Base-by-base conservation (phyloP, 177 flowering plant genomes). In the Tripterygium wilfordii region DNA sequence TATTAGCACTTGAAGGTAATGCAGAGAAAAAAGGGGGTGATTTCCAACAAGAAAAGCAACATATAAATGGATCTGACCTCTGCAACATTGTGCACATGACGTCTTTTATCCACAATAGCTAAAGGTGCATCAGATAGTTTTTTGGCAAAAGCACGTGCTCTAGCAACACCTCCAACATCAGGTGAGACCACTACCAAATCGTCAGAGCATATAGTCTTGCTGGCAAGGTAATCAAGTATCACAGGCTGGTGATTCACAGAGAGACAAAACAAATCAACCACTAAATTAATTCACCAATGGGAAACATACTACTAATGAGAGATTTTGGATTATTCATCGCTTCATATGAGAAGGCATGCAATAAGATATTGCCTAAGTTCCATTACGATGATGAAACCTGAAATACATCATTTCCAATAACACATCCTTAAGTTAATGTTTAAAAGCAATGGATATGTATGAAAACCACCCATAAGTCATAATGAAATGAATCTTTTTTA, bases 171-270 rank as follows among this genome's bases (percentile, higher is more conserved):
- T 24, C 97, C 97, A 68, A 89, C 97, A 70, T 89, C 97, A 7
- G 95, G 97, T 25, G 97, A 89, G 56, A 89, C 97, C 68, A 89
- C 97, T 5, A 89, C 90, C 76, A 89, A 70, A 70, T 89, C 97
- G 73, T 82, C 85, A 23, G 89, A 79, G 46, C 80, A 76, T 22
- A 89, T 83, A 17, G 72, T 68, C 76, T 89, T 89, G 81, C 97
- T 89, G 40, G 97, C 97, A 31, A 89, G 84, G 66, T 89, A 89
- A 69, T 89, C 97, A 45, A 89, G 95, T 48, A 89, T 86, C 45
- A 89, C 97, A 60, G 97, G 89, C 97, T 89, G 68, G 50, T 27
- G 26, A 26, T 27, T 58, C 44, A 54, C 24, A 56, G 41, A 60
- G 22, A 48, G 49, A 46, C 12, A 48, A 28, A 61, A 19, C 38